Base-by-base conservation (phyloP, 306 rosid species). In the Trifolium dubium region DNA sequence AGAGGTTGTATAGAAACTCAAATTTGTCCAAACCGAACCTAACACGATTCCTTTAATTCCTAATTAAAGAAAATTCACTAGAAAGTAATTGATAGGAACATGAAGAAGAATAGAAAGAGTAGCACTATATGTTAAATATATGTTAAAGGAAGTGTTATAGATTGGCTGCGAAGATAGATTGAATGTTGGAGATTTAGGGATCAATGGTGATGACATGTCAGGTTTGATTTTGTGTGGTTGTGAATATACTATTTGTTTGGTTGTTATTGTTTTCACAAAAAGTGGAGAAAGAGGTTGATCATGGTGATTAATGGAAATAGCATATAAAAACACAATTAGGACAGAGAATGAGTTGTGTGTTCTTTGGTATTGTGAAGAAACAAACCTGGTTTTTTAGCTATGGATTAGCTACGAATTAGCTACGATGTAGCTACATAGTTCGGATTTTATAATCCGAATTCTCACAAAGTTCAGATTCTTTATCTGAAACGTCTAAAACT, bases 31-130 rank as follows among this genome's bases (percentile, higher is more conserved):
- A 35, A 91, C 96, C 3, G 90, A 87, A 8, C 94, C 84, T 30
- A 89, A 69, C 0, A 96, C 98, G 5, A 91, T 85, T 34, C 97
- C 97, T 82, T 39, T 77, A 78, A 86, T 85, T 14, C 98, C 98
- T 1, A 89, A 79, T 0, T 79, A 14, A 9, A 88, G 69, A 1
- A 89, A 91, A 31, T 72, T 81, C 58, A 91, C 95, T 2, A 91
- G 88, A 23, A 91, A 61, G 77, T 91, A 94, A 34, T 94, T 91
- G 37, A 89, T 89, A 44, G 98, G 98, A 39, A 94, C 10, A 55
- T 94, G 98, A 5, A 94, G 80, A 7, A 94, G 44, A 49, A 89
- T 79, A 0, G 98, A 76, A 0, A 94, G 69, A 55, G 69, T 44
- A 5, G 96, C 94, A 17, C 91, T 81, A 54, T 60, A 87, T 6